Conservation (phyloP, 2,329 filamentous ascomycete species). For the Penicillium italicum region DNA sequence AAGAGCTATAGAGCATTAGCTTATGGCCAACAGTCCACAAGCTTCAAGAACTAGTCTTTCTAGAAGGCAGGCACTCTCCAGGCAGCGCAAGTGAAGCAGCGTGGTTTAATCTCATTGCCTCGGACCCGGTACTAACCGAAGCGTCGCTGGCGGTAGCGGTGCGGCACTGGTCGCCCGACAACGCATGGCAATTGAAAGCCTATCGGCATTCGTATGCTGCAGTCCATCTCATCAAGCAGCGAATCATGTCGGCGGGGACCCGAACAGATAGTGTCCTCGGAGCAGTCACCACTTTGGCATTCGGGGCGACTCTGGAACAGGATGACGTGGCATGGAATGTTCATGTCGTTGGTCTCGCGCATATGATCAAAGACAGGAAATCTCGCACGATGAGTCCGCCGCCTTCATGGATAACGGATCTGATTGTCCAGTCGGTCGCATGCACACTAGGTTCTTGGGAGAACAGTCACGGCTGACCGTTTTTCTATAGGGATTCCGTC, state of each 20-base stretch:
- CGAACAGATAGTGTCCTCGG: conserved; percentile 23
- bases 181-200: conserved; percentile 18
- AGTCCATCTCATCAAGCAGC: conserved; percentile 18
- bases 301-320: conserved; percentile 20
- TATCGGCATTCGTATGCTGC: conserved; percentile 17
- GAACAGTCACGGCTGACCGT: background rate
- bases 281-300: conserved; percentile 24
- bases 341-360: conserved; percentile 19
- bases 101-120: conserved; percentile 24
- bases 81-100: conserved; percentile 14
- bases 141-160: conserved; percentile 22
- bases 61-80: background rate
- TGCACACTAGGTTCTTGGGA: background rate
- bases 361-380: conserved; percentile 4
- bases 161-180: conserved; percentile 22
- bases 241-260: conserved; percentile 12
- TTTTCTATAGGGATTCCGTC: background rate
- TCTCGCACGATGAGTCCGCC: background rate
- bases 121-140: conserved; percentile 24
- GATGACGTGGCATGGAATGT: conserved; percentile 20
- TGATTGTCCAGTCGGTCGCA: background rate
- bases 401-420: background rate
- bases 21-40: background rate
- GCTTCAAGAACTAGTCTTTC: background rate
- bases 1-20: background rate